phyloP scores from a whole-genome alignment of 257 asterid species.

The Fraxinus anomala region DNA sequence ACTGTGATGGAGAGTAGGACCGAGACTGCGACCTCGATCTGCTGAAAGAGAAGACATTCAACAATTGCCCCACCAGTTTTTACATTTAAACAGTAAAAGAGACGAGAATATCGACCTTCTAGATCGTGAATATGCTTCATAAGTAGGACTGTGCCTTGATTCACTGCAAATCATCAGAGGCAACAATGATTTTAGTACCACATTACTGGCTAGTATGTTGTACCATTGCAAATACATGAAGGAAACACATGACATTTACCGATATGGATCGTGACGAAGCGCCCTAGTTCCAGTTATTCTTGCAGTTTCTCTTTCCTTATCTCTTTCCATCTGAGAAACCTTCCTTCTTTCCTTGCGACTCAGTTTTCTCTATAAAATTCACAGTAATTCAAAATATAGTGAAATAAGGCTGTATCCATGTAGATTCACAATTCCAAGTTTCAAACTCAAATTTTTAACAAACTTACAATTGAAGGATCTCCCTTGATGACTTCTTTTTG shows the following conservation, averaged over 20 bases:
- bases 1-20: conserved; percentile 79
- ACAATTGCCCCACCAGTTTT: conserved; percentile 21
- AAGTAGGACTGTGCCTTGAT: conserved; percentile 93
- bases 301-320: conserved; percentile 86
- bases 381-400: conserved; percentile 16
- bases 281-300: conserved; percentile 73
- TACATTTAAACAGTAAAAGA: conserved; percentile 2
- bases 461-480: conserved; percentile 91
- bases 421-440: neutral
- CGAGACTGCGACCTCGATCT: conserved; percentile 82
- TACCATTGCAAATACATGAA: conserved; percentile 8
- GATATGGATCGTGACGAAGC: conserved; percentile 84
- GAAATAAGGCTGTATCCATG: neutral
- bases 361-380: conserved; percentile 68
- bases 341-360: conserved; percentile 98
- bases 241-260: conserved; percentile 46
- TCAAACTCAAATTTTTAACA: neutral
- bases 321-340: conserved; percentile 88
- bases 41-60: conserved; percentile 24
- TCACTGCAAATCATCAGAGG: conserved; percentile 53
- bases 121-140: conserved; percentile 92
- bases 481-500: conserved; percentile 97
- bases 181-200: conserved; percentile 5
- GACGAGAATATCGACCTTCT: conserved; percentile 52
- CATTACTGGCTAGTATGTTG: neutral